Evolutionary conservation across 805 yeast genomes (phyloP).

Genomic region (Saccharomycopsis vini): DNA sequence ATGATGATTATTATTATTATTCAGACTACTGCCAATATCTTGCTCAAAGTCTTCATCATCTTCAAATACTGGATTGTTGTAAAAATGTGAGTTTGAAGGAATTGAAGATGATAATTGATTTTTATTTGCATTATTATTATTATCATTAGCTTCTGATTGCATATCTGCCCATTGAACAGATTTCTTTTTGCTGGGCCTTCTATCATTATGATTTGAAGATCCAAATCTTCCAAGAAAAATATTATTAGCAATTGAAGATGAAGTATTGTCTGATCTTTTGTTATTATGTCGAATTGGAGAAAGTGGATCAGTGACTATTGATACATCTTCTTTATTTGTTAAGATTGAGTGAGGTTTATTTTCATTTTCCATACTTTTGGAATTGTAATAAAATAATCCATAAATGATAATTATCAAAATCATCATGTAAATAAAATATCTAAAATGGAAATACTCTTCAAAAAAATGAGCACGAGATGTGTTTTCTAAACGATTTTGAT

Average conservation of each 20-base stretch:
- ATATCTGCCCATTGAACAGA: slow-evolving; percentile 20
- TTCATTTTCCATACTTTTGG: neutral
- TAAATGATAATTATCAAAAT: slow-evolving; percentile 10
- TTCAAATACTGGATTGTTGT: neutral
- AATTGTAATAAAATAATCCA: slow-evolving; percentile 17
- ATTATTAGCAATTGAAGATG: slow-evolving; percentile 5
- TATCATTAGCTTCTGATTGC: slow-evolving; percentile 2
- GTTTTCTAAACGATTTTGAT: slow-evolving; percentile 1
- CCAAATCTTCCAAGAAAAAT: neutral
- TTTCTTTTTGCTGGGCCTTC: slow-evolving; percentile 11
- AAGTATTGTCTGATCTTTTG: neutral
- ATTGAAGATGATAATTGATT: too few species aligned
- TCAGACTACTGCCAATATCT: neutral
- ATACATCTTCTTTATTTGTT: slow-evolving; percentile 4
- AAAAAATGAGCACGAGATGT: slow-evolving; percentile 1
- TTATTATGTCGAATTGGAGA: too few species aligned
- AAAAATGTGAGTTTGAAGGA: neutral
- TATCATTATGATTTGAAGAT: neutral
- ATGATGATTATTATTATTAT: too few species aligned
- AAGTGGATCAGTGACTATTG: too few species aligned
- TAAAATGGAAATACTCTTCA: slow-evolving; percentile 11
- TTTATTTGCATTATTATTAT: neutral
- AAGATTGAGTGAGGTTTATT: slow-evolving; percentile 15
- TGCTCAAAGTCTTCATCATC: neutral
- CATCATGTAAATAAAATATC: slow-evolving; percentile 13